phyloP scores from a whole-genome alignment of 73 alveolate genomes.

The Breviolum minutum region DNA sequence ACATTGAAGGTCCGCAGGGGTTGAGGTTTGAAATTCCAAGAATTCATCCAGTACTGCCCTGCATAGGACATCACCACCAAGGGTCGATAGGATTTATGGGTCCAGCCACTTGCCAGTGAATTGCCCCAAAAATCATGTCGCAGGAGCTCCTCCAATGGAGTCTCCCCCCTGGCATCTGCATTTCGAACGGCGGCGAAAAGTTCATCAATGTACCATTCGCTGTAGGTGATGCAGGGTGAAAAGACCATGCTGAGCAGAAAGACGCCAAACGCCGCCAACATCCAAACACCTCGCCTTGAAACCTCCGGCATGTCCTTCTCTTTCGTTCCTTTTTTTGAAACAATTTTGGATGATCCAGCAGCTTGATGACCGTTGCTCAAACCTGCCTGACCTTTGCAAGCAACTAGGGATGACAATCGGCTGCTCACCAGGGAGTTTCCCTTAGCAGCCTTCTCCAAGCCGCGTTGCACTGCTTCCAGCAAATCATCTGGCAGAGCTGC shows the following conservation, averaged over 20 bases:
- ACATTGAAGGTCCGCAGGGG: constrained; percentile 86
- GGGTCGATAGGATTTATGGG: constrained; percentile 95
- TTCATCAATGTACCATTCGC: constrained; percentile 95
- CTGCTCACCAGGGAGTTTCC: neutral
- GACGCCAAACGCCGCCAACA: constrained; percentile 13
- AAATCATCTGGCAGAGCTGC: neutral
- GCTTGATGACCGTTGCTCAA: neutral
- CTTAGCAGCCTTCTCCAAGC: neutral
- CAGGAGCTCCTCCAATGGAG: constrained; percentile 23
- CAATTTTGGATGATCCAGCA: neutral
- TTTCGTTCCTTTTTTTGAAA: neutral
- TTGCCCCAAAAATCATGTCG: constrained; percentile 94
- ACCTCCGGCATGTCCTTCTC: neutral
- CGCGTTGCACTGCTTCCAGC: constrained; percentile 11
- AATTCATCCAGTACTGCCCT: constrained; percentile 38
- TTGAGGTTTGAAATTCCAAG: constrained; percentile 40
- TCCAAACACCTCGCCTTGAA: constrained; percentile 9
- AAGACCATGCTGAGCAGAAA: constrained; percentile 63
- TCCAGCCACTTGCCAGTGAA: constrained; percentile 73
- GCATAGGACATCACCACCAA: constrained; percentile 80
- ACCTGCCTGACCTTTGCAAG: neutral
- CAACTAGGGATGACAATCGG: neutral
- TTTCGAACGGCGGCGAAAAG: constrained; percentile 91
- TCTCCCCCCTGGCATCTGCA: constrained; percentile 93
- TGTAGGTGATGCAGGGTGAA: constrained; percentile 70